These are phyloP conservation scores for Eimeria maxima DNA, from an alignment of 169 alveolate species.

Conservation along the genomic window DNA sequence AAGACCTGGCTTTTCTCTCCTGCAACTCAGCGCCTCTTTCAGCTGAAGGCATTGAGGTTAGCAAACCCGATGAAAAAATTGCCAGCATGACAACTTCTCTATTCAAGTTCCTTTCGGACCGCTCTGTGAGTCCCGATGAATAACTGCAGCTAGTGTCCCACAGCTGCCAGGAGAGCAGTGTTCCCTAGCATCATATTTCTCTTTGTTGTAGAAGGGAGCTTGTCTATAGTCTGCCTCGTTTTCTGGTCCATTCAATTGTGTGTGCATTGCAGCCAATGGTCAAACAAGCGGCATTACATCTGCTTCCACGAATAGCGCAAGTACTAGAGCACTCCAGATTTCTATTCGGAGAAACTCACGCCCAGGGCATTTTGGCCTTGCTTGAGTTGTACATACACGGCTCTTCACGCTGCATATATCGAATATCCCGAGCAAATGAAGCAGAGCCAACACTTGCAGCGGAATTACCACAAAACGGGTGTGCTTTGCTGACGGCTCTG, in stretches of 20 bases:
- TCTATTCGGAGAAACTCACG: not conserved
- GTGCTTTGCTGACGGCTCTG: not conserved
- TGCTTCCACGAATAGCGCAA: conserved; percentile 55
- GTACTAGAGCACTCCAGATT: not conserved
- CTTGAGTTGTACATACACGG: not conserved
- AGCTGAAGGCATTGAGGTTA: not conserved
- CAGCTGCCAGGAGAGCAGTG: not conserved
- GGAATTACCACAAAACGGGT: not conserved
- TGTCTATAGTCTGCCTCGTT: not conserved
- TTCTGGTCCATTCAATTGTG: not conserved
- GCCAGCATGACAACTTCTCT: conserved; percentile 34
- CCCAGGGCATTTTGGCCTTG: not conserved
- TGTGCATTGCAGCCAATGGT: conserved; percentile 72
- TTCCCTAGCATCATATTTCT: not conserved
- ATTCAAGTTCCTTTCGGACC: conserved; percentile 61
- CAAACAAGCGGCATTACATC: conserved; percentile 61
- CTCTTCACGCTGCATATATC: not conserved
- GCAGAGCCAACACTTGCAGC: not conserved
- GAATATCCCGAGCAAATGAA: not conserved
- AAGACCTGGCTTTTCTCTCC: conserved; percentile 30
- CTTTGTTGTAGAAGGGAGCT: not conserved
- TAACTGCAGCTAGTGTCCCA: not conserved
- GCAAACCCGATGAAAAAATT: not conserved
- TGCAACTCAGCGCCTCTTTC: not conserved
- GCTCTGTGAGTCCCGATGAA: conserved; percentile 47